Conservation (phyloP, 2,329 filamentous ascomycete species). For the Venturia nashicola region DNA sequence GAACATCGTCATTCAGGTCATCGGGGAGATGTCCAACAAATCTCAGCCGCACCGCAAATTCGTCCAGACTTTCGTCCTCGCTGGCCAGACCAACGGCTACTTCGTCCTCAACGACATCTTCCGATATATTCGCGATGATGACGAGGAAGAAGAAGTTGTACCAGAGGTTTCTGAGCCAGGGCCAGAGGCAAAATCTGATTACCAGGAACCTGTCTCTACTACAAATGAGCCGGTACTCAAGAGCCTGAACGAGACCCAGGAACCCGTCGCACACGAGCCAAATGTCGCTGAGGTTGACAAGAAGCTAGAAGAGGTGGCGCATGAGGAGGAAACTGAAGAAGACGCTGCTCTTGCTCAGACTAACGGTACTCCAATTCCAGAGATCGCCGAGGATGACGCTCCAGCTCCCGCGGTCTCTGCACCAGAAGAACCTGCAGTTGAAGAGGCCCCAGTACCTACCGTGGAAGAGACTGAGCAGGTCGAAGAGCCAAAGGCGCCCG, state of each 20-base stretch:
- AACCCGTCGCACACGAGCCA: conserved; percentile 28
- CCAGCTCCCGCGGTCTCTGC: conserved; percentile 19
- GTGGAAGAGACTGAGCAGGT: conserved; percentile 22
- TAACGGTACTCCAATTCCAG: conserved; percentile 25
- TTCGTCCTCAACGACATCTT: conserved; percentile 98
- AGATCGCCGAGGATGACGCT: conserved; percentile 25
- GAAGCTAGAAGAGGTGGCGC: conserved; percentile 55
- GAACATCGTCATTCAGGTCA: conserved; percentile 95
- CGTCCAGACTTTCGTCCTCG: conserved; percentile 93
- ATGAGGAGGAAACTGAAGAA: conserved; percentile 20
- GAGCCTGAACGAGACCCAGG: conserved; percentile 11
- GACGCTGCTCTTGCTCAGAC: conserved; percentile 19
- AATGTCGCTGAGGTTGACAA: conserved; percentile 47
- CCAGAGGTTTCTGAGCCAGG: conserved; percentile 21
- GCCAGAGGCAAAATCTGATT: conserved; percentile 24
- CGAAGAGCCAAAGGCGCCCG: conserved; percentile 48
- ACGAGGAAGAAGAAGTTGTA: conserved; percentile 42
- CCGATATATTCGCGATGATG: conserved; percentile 77
- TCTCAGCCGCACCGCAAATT: conserved; percentile 86
- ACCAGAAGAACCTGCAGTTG: conserved; percentile 13
- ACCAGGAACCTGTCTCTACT: conserved; percentile 26
- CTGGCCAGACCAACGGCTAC: conserved; percentile 91
- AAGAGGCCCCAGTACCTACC: conserved; percentile 10
- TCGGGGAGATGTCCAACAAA: conserved; percentile 96
- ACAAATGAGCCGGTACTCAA: conserved; percentile 9